These are phyloP conservation scores for Diaporthe vaccinii DNA, from an alignment of 2,329 filamentous ascomycete genomes.

Conservation along the genomic window DNA sequence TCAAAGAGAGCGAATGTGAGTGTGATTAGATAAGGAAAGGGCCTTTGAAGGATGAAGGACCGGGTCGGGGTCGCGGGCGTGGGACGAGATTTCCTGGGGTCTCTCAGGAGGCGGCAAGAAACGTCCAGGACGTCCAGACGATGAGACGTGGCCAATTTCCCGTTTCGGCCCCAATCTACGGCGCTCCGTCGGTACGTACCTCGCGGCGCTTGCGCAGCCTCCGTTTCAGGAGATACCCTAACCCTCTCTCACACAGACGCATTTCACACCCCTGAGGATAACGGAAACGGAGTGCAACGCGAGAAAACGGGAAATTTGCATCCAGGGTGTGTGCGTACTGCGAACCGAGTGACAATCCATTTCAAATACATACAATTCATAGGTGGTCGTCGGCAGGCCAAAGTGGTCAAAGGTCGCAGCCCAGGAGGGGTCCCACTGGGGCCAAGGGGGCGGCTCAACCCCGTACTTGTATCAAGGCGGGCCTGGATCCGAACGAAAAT, in stretches of 20 bases:
- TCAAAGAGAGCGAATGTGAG: constrained; percentile 14
- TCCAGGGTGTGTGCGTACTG: neutral
- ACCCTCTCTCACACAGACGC: neutral
- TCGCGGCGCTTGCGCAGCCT: neutral
- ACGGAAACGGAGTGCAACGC: neutral
- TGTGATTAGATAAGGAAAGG: constrained; percentile 30
- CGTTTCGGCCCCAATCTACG: constrained; percentile 31
- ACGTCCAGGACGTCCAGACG: neutral
- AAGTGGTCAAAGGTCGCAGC: constrained; percentile 21
- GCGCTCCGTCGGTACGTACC: constrained; percentile 9
- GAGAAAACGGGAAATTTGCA: neutral
- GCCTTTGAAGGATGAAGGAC: constrained; percentile 27
- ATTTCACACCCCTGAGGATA: neutral
- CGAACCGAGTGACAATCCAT: neutral
- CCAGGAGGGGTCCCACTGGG: constrained; percentile 2
- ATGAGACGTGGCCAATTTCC: constrained; percentile 42
- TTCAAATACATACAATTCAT: neutral
- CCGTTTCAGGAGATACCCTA: constrained; percentile 14
- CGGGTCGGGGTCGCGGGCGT: constrained; percentile 6
- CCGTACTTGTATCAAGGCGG: constrained; percentile 5
- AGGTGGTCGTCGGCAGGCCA: neutral
- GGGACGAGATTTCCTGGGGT: constrained; percentile 1
- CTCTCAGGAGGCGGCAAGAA: constrained; percentile 21
- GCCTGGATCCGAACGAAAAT: constrained; percentile 5
- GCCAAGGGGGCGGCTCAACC: constrained; percentile 7